Evolutionary conservation across 2,329 filamentous ascomycete genomes (phyloP), one percentile per base, ranked within the genome.

Genomic region (Calonectria montana): DNA sequence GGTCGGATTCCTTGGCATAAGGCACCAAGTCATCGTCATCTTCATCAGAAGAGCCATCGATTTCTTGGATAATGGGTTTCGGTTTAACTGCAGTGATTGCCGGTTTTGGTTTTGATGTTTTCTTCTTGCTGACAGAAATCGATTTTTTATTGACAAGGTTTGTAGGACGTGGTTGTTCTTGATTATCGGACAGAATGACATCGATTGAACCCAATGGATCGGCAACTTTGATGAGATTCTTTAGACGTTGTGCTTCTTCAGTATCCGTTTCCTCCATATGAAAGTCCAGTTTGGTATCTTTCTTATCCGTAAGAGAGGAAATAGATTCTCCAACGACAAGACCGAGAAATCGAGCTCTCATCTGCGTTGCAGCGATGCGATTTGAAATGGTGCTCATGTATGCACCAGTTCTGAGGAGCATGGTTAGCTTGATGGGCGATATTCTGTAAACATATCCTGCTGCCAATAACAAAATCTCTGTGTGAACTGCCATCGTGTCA

Each of bases 301-400:
- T 89, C 76, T 94, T 93, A 69, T 93, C 89, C 4, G 90, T 85
- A 2, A 98, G 82, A 2, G 85, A 81, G 1, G 91, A 93, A 0
- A 93, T 83, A 0, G 92, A 91, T 75, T 95, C 95, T 5, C 94
- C 97, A 37, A 98, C 91, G 2, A 94, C 87, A 91, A 99, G 97
- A 0, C 97, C 97, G 0, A 99, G 87, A 76, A 97, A 94, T 21
- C 95, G 91, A 18, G 94, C 92, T 75, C 92, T 89, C 8, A 87
- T 86, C 47, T 97, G 95, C 4, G 95, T 92, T 18, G 95, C 90
- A 15, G 91, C 91, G 8, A 99, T 90, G 27, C 96, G 91, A 80
- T 97, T 98, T 1, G 97, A 98, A 39, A 98, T 91, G 8, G 92
- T 89, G 73, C 90, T 92, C 61, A 98, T 87, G 79, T 97, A 97